Evolutionary conservation across 2,329 filamentous ascomycete genomes (phyloP), one percentile per base, ranked within the genome.

Genomic region (Tolypocladium nubicola): DNA sequence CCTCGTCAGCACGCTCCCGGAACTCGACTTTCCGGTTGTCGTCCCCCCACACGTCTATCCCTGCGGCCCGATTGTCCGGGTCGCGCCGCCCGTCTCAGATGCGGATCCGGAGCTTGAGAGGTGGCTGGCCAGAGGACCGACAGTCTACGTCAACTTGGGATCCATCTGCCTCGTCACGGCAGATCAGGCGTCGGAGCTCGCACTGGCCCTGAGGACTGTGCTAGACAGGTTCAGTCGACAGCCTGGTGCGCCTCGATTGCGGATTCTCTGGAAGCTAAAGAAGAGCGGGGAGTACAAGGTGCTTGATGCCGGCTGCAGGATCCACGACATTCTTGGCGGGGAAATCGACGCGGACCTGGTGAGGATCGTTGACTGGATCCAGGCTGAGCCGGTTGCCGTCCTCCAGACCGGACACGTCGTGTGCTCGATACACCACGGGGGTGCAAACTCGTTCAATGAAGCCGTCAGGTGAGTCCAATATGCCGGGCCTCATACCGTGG

Each of bases 111-210:
- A 73, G n/a, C 64, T 81, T 10, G 63, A 65, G 1, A 49, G 50
- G 1, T 81, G 79, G 79, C 66, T 81, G 4, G 60, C 63, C 1
- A 62, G 65, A 3, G 67, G 67, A 0, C 74, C 75, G 2, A 80
- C 76, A 0, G 64, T 82, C 0, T 70, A 78, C n/a, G 69, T 81
- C 39, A 79, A 77, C 58, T 64, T 81, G 1, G 79, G 79, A 0
- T 76, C 76, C 0, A 67, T 73, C 3, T 64, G 68, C 52, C 62
- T 61, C 0, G 63, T 70, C 4, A 62, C 66, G 0, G 64, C 70
- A 3, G 63, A 67, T 0, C 68, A 74, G 52, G 74, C 73, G 0
- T 53, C 66, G 9, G 71, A 76, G 38, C 70, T 80, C 38, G 72
- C 73, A 0, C 52, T 47, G 0, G 73, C 72, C 0, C 41, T 80